Evolutionary conservation across 78 protist genomes (phyloP).

Genomic region (Dictyostelium firmibasis): DNA sequence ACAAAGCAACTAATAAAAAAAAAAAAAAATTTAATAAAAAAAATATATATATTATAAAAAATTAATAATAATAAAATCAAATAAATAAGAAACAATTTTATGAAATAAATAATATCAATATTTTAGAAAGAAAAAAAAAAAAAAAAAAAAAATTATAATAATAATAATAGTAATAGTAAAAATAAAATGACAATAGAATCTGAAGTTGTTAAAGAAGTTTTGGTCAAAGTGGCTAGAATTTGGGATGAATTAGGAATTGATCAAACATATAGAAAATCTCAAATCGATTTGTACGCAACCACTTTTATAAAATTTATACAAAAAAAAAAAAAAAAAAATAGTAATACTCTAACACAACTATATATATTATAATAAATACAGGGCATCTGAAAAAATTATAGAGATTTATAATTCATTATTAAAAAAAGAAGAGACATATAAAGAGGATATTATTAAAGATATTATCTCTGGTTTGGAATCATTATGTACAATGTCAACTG

Average conservation of each 20-base stretch:
- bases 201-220: slow-evolving; percentile 16
- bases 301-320: not conserved
- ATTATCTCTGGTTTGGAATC: slow-evolving; percentile 56
- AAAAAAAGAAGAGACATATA: slow-evolving; percentile 53
- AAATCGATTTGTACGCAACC: slow-evolving; percentile 36
- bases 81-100: not conserved
- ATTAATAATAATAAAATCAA: not conserved
- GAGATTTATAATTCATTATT: slow-evolving; percentile 19
- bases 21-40: not conserved
- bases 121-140: not conserved
- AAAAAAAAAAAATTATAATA: not conserved
- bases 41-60: not conserved
- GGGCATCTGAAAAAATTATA: slow-evolving; percentile 36
- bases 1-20: not conserved
- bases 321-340: not conserved
- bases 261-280: slow-evolving; percentile 27
- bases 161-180: not conserved
- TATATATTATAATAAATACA: not conserved
- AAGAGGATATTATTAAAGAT: slow-evolving; percentile 67
- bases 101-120: not conserved
- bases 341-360: not conserved
- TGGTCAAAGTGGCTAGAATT: slow-evolving; percentile 17
- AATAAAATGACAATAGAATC: slow-evolving; percentile 23
- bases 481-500: slow-evolving; percentile 68
- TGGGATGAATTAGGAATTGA: slow-evolving; percentile 76